Evolutionary conservation across 371 early-diverging fungal species (phyloP), one percentile per base, ranked within the genome.

Genomic region (Lichtheimia corymbifera): DNA sequence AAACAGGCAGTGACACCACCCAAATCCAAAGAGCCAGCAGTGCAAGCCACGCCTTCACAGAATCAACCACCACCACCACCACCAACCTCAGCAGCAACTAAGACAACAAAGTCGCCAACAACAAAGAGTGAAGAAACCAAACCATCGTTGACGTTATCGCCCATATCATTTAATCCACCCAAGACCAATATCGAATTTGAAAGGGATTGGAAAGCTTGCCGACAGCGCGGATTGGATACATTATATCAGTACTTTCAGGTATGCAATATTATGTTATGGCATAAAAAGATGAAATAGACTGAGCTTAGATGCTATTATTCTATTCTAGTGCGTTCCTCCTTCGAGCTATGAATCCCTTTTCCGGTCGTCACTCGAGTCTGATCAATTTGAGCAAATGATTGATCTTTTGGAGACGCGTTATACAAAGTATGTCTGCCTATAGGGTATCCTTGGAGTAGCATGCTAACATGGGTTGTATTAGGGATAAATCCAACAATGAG

Each of bases 241-340:
- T 67, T 90, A 18, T 92, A 87, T 65, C 68, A 75, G 25, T 90
- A 88, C 58, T 70, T 94, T 51, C 87, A 88, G 80, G 91, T 89
- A 77, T 41, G 35, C 15, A 30, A 24, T 24, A 22, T 44, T 30
- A 9, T 11, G 7, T 17, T 5, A 9, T 27, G 13, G n/a, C 1
- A 22, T 1, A 22, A 22, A 22, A 2, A 22, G 22, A 35, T 9
- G 11, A 9, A 9, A 2, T 35, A 11, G 6, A 35, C 11, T 35
- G 25, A 47, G 44, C 50, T 28, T 22, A 53, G 22, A 49, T 45
- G 24, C 50, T 50, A 43, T 24, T 50, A 43, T 24, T 47, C 5
- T 40, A 40, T 22, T 2, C 77, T 52, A 79, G 74, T 53, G 58
- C 24, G 85, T 92, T 43, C 71, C 76, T 42, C 84, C 90, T 1